Evolutionary conservation across 2,329 filamentous ascomycete genomes (phyloP), one percentile per base, ranked within the genome.

Genomic region (Didymellaceae sp.): DNA sequence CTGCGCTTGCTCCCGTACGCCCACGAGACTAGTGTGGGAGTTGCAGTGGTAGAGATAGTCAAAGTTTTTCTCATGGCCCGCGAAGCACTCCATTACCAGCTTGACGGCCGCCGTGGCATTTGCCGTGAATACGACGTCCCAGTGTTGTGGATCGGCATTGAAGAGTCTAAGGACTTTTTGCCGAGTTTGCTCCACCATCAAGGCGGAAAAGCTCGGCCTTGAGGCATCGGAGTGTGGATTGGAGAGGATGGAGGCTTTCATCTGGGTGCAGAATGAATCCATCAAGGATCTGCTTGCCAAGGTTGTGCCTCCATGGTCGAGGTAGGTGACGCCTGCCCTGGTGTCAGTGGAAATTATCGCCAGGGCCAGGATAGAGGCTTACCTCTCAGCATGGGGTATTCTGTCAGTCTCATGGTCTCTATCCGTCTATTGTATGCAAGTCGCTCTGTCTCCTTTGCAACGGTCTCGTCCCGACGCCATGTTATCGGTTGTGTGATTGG

Each of bases 101-200:
- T 97, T 97, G 62, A 95, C 86, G 2, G 85, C 92, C 2, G 91
- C 91, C 0, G 93, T 97, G 13, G 93, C 89, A 72, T 97, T 97
- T 17, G 91, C 86, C n/a, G 94, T 90, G 67, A 97, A 97, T 1
- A 97, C 83, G 1, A 97, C 73, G 63, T 97, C 92, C 62, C 92
- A 97, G 4, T 89, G 79, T 6, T 85, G 81, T 5, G 91, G 89
- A 55, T 90, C 85, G 1, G 91, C 91, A 26, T 87, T 86, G 74
- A 96, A 91, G 67, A 95, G 91, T 2, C 79, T 78, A 13, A 97
- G 77, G 2, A 75, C 63, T 55, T 66, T 57, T 45, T 54, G 28
- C 54, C 72, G 45, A 49, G 69, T 65, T 6, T 85, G 75, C 18
- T 78, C 74, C 55, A 87, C 82, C 25, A 88, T 80, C 49, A 80